Conservation (phyloP, 1,284 basidiomycete species). For the Tremellales sp. region DNA sequence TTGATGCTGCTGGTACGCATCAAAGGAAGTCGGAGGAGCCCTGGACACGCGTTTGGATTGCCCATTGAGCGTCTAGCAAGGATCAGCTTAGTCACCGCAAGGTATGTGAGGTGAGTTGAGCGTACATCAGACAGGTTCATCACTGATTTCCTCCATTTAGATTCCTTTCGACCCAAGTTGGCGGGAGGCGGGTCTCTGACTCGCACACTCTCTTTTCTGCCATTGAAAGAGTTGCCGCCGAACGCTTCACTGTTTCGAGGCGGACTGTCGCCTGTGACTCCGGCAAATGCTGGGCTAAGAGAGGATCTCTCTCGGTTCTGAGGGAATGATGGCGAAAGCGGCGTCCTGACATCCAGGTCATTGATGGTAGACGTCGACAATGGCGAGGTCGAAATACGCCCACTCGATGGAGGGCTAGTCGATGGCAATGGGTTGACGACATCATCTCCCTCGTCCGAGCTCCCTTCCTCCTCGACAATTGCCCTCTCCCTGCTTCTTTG, state of each 20-base stretch:
- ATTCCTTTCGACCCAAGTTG: slow-evolving; percentile 25
- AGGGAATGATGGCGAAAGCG: background rate
- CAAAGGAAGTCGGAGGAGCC: slow-evolving; percentile 32
- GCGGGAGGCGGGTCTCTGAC: background rate
- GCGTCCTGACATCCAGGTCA: background rate
- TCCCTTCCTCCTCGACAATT: background rate
- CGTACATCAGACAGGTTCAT: slow-evolving; percentile 27
- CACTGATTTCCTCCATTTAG: slow-evolving; percentile 33
- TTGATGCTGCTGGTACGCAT: slow-evolving; percentile 31
- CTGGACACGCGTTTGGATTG: slow-evolving; percentile 12
- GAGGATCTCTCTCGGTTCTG: background rate
- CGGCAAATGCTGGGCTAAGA: slow-evolving; percentile 1
- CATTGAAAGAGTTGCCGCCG: slow-evolving; percentile 3
- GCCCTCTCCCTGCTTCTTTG: background rate
- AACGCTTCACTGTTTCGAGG: no score
- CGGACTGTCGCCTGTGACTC: slow-evolving; percentile 5
- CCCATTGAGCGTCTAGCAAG: slow-evolving; percentile 11
- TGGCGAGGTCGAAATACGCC: slow-evolving; percentile 1
- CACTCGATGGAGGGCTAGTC: background rate
- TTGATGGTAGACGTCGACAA: background rate
- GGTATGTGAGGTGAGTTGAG: slow-evolving; percentile 1
- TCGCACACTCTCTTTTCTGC: slow-evolving; percentile 2
- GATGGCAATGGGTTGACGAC: background rate
- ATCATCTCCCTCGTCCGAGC: slow-evolving; percentile 2
- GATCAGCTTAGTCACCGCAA: slow-evolving; percentile 1